Conservation (phyloP, 164 flowering plant genomes). For the Aristolochia californica region DNA sequence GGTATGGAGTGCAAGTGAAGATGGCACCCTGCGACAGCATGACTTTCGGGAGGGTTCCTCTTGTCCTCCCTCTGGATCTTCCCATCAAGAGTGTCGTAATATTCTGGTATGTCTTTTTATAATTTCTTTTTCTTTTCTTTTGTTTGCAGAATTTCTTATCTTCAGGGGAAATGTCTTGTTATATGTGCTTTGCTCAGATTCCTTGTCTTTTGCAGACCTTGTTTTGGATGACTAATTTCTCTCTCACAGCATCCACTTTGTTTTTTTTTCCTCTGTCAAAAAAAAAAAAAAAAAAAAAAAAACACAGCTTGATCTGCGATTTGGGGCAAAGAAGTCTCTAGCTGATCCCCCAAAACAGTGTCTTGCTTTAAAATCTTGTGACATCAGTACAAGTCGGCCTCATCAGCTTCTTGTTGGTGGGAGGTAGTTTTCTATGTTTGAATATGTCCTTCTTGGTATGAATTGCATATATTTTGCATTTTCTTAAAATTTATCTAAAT, state of each 20-base stretch:
- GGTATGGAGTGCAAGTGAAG: conserved; percentile 99
- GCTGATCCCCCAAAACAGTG: conserved; percentile 75
- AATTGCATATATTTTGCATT: not conserved
- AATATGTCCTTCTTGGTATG: not conserved
- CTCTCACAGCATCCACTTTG: not conserved
- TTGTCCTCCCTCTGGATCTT: conserved; percentile 85
- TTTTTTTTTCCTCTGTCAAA: conserved; percentile 1
- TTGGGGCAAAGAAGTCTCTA: conserved; percentile 76
- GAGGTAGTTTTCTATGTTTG: conserved; percentile 43
- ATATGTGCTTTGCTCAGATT: not conserved
- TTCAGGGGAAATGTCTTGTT: not conserved
- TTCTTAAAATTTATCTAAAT: not conserved
- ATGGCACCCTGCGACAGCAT: conserved; percentile 96
- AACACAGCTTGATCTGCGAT: conserved; percentile 82
- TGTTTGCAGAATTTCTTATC: too few relatives aligned
- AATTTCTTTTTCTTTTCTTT: too few relatives aligned
- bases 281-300: too few relatives aligned
- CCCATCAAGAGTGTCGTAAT: conserved; percentile 83
- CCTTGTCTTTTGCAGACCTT: not conserved
- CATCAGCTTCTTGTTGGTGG: conserved; percentile 97
- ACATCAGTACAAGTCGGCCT: conserved; percentile 81
- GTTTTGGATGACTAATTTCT: not conserved
- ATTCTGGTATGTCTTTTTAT: conserved; percentile 33
- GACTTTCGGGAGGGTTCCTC: conserved; percentile 84
- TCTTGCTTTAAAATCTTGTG: conserved; percentile 80